Conservation (phyloP, 2,329 filamentous ascomycete genomes). For the Ilyonectria robusta region DNA sequence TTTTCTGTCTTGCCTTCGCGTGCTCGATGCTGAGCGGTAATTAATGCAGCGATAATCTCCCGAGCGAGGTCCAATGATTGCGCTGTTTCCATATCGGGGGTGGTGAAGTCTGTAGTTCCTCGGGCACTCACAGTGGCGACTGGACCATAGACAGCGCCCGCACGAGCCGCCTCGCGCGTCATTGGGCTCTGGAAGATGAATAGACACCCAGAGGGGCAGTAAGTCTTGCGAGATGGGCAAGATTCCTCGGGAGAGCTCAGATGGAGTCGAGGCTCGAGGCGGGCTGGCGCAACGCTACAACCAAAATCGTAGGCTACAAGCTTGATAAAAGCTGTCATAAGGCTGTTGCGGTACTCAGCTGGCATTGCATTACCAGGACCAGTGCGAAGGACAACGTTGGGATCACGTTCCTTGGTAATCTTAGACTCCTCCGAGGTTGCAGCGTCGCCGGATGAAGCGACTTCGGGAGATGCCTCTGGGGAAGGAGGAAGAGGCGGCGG, state of each 20-base stretch:
- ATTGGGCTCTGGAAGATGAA: constrained; percentile 73
- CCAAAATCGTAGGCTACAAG: constrained; percentile 77
- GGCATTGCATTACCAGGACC: constrained; percentile 70
- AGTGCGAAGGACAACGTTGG: constrained; percentile 55
- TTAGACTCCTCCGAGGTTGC: constrained; percentile 25
- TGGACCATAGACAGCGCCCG: constrained; percentile 73
- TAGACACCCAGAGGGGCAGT: constrained; percentile 70
- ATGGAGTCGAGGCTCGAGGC: constrained; percentile 72
- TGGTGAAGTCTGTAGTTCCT: constrained; percentile 66
- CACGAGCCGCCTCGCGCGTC: constrained; percentile 72
- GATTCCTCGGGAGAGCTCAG: constrained; percentile 58
- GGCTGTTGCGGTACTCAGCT: constrained; percentile 68
- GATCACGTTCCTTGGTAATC: constrained; percentile 30
- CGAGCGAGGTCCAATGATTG: constrained; percentile 73
- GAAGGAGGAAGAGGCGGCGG: constrained; percentile 50
- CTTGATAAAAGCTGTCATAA: constrained; percentile 74
- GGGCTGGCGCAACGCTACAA: constrained; percentile 70
- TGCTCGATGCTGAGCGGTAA: constrained; percentile 75
- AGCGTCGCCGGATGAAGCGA: constrained; percentile 29
- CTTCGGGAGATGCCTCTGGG: constrained; percentile 49
- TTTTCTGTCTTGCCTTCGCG: constrained; percentile 70
- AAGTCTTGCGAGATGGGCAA: constrained; percentile 60
- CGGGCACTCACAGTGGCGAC: constrained; percentile 73
- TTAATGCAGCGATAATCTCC: constrained; percentile 71
- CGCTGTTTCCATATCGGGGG: constrained; percentile 63